These are phyloP conservation scores for Aspergillus ostianus DNA, from an alignment of 495 filamentous ascomycete genomes.

Conservation along the genomic window DNA sequence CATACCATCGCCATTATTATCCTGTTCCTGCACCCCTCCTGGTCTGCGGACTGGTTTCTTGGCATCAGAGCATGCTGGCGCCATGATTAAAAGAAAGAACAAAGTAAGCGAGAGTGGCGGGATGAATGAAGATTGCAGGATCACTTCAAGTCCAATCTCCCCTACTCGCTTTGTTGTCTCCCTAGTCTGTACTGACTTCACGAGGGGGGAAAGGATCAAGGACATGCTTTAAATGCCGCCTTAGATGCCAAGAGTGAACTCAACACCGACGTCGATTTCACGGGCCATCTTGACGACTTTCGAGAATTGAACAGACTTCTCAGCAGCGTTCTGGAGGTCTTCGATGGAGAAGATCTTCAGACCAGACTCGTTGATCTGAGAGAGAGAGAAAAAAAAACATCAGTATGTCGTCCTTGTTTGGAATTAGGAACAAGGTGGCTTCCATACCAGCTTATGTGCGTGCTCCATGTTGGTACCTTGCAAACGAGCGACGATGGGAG, in stretches of 20 bases:
- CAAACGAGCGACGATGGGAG: slow-evolving; percentile 92
- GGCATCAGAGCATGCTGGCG: not conserved
- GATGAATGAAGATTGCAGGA: not conserved
- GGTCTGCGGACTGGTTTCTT: not conserved
- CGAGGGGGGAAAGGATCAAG: not conserved
- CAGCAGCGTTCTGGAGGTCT: slow-evolving; percentile 93
- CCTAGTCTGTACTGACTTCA: not conserved
- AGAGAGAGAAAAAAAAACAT: slow-evolving; percentile 14
- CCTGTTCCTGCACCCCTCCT: not conserved
- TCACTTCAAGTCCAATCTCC: not conserved
- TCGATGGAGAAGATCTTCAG: slow-evolving; percentile 99
- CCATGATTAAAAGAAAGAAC: not conserved
- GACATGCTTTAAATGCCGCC: not conserved
- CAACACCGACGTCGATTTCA: slow-evolving; percentile 96
- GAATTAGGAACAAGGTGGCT: not conserved
- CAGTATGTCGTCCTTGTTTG: slow-evolving; percentile 1
- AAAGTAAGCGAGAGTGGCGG: not conserved
- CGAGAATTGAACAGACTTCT: slow-evolving; percentile 97
- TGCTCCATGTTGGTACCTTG: slow-evolving; percentile 99
- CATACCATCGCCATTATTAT: not conserved
- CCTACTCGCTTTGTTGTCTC: not conserved
- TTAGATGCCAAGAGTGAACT: slow-evolving; percentile 95
- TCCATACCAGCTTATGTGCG: slow-evolving; percentile 74
- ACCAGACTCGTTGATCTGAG: slow-evolving; percentile 88
- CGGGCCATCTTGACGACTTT: slow-evolving; percentile 99